Base-by-base conservation (phyloP, 495 filamentous ascomycete species). In the Talaromyces liani region DNA sequence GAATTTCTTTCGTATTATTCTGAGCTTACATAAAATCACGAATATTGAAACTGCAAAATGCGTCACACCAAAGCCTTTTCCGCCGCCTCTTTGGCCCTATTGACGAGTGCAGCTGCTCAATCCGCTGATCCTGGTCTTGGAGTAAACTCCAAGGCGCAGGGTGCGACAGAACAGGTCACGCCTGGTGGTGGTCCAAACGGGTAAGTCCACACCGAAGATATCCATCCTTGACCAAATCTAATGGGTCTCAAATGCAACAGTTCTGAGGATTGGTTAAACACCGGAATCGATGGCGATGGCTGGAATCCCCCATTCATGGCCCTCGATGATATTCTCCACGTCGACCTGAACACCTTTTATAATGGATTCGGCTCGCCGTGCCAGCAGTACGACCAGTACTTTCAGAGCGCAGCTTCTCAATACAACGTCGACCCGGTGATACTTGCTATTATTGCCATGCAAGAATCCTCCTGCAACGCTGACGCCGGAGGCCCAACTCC, bases 261-360 rank as follows among this genome's bases (percentile, higher is more conserved):
- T 55, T 71, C 72, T 22, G 73, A 75, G 45, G 69, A 73, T 53
- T 75, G 73, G 73, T 66, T 75, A 6, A 75, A 75, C 55, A 70
- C 70, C 20, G 73, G 73, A 41, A 61, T 75, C 56, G 67, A 65
- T 36, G 60, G 45, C 39, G 59, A 65, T 55, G 72, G 73, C 41
- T 75, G 73, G 72, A 69, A 67, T 29, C 70, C 72, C 2, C 72
- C 73, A 7, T 74, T 64, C 64, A 65, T 75, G 24, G 65, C 67
- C 22, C 65, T 73, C 45, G 67, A 68, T 10, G 66, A 69, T 39
- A 49, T 75, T 29, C 63, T 67, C 34, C 73, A 71, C 51, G 68
- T 75, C 67, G 45, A 65, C 54, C 63, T 71, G 3, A 55, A 66
- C 14, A 57, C 63, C 9, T 75, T 71, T 58, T 75, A 74, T 64